phyloP scores from a whole-genome alignment of 768 basidiomycete genomes.

The Lepiota subincarnata region DNA sequence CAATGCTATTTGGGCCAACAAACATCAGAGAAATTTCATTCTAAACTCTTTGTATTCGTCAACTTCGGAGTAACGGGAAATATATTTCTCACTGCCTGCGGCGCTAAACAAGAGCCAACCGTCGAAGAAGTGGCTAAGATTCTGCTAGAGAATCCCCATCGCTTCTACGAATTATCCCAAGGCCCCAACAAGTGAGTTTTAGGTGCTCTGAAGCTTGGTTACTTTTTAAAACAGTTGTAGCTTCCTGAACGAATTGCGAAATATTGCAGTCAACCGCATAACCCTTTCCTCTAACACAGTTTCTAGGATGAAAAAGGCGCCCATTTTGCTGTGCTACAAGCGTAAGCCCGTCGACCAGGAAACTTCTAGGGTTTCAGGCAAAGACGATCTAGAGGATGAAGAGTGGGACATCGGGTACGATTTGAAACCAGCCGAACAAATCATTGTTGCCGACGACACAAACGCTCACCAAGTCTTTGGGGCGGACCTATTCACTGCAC shows the following conservation, averaged over 20 bases:
- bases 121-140: slow-evolving; percentile 76
- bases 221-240: slow-evolving; percentile 32
- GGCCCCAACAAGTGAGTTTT: slow-evolving; percentile 59
- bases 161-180: slow-evolving; percentile 68
- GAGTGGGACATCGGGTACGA: slow-evolving; percentile 74
- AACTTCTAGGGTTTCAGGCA: slow-evolving; percentile 20
- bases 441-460: slow-evolving; percentile 85
- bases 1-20: slow-evolving; percentile 68
- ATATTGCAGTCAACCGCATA: slow-evolving; percentile 76
- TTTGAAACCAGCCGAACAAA: slow-evolving; percentile 61
- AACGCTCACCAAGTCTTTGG: slow-evolving; percentile 78
- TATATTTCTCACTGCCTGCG: slow-evolving; percentile 80
- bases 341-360: slow-evolving; percentile 40
- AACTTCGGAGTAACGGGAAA: slow-evolving; percentile 84
- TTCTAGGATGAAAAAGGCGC: slow-evolving; percentile 60
- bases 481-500: slow-evolving; percentile 69
- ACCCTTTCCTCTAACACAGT: slow-evolving; percentile 49
- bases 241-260: slow-evolving; percentile 77
- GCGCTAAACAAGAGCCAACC: slow-evolving; percentile 83
- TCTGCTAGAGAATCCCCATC: slow-evolving; percentile 61
- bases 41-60: slow-evolving; percentile 82
- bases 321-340: slow-evolving; percentile 73
- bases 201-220: neutral
- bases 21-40: slow-evolving; percentile 57
- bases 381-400: slow-evolving; percentile 40